A percentile compares a stretch with the other conserved stretches of the same genome.
phyloP scores from a whole-genome alignment of 176 grass and related monocot species.

The Cenchrus purpureus region DNA sequence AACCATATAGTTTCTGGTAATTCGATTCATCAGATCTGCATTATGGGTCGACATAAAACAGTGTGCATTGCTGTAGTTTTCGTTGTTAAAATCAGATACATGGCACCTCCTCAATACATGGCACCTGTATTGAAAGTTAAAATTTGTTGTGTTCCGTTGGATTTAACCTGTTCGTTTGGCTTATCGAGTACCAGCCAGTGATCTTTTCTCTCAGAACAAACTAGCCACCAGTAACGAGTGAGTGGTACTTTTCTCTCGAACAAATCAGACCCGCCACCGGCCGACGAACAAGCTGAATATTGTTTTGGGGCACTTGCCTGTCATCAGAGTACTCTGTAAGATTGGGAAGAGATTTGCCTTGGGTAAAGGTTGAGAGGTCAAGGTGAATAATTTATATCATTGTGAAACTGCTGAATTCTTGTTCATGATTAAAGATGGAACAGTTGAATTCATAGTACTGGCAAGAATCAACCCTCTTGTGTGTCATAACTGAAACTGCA shows the following conservation, averaged over 20 bases:
- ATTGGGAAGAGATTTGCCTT: background rate
- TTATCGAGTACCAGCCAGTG: no score
- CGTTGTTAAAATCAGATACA: background rate
- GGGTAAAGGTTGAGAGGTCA: background rate
- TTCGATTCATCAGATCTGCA: background rate
- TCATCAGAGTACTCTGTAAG: background rate
- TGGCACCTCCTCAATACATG: background rate
- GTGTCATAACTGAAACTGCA: background rate
- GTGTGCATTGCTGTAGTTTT: background rate
- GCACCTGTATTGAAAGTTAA: background rate
- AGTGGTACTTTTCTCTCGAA: no score
- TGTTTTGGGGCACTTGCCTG: background rate
- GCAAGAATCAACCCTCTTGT: background rate
- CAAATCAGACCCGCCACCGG: no score
- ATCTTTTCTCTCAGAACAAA: no score
- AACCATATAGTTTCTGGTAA: background rate
- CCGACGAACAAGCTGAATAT: no score
- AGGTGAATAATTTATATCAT: background rate
- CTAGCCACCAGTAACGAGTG: no score
- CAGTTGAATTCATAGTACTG: background rate
- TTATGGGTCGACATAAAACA: background rate
- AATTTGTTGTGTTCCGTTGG: background rate
- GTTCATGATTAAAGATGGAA: background rate
- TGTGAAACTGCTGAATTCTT: background rate
- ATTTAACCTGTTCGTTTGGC: background rate